Conservation (phyloP, 345 rosid species). For the Laguncularia racemosa region DNA sequence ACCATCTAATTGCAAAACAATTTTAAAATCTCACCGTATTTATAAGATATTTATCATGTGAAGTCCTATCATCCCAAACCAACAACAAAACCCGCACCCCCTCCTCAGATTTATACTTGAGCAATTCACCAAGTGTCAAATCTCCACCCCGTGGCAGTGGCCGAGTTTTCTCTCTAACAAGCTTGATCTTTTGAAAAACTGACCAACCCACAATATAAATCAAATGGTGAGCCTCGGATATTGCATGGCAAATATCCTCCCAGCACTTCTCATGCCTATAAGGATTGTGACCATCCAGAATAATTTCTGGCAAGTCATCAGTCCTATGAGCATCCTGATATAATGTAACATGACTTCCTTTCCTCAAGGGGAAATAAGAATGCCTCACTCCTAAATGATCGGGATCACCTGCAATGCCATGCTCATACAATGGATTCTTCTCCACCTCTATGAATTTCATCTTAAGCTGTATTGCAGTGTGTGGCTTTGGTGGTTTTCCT, state of each 20-base stretch:
- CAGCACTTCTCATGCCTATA: conserved; percentile 58
- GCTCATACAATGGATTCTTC: conserved; percentile 33
- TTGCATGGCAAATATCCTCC: conserved; percentile 90
- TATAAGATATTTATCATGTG: conserved; percentile 59
- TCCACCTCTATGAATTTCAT: conserved; percentile 68
- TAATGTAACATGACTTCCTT: conserved; percentile 52
- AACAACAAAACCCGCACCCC: conserved; percentile 84
- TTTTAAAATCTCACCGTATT: conserved; percentile 37
- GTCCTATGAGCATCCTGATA: conserved; percentile 90
- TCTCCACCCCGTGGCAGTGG: conserved; percentile 64
- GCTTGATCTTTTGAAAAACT: conserved; percentile 66
- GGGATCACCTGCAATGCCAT: conserved; percentile 64
- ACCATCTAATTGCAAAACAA: neutral
- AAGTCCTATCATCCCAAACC: conserved; percentile 93
- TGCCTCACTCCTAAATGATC: conserved; percentile 44
- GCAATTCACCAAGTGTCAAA: conserved; percentile 78
- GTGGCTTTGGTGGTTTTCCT: conserved; percentile 49
- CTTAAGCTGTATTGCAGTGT: conserved; percentile 39
- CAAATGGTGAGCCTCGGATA: conserved; percentile 93
- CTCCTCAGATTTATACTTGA: conserved; percentile 88
- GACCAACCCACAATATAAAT: conserved; percentile 92
- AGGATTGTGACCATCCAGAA: conserved; percentile 36
- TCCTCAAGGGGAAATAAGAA: conserved; percentile 80
- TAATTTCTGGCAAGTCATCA: conserved; percentile 37
- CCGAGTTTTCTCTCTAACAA: conserved; percentile 67